Base-by-base conservation (phyloP, 1,284 basidiomycete genomes). In the Singerocomus inundabilis region DNA sequence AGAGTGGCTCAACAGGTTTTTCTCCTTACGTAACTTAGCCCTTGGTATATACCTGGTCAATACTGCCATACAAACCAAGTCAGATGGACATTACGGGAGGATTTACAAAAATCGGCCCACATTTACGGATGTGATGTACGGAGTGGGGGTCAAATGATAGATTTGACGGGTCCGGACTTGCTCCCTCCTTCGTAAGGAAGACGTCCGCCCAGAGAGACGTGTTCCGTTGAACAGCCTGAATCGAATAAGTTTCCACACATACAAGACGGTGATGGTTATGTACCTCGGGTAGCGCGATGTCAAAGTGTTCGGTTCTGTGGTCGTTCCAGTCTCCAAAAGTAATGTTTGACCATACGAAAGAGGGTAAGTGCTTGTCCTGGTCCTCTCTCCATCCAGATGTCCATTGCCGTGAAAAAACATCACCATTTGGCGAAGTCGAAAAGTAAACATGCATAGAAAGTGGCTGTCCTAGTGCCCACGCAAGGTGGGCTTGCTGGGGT, bases 131-230 rank as follows among this genome's bases (percentile, higher is more conserved):
- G 59, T 90, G 81, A 49, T 87, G 84, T n/a, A 94, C 78, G 30
- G 83, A 75, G 8, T 71, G 68, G 1, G 76, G 71, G 44, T 79
- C 72, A 61, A 80, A 91, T 1, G 67, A 67, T 7, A 72, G 55
- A 48, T 77, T 74, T 11, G 72, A 66, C 4, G 88, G 88, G 60
- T 92, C 77, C 3, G 82, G 84, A 55, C 72, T 82, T 32, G 78
- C 75, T 1, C 79, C 80, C 49, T 86, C 78, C 59, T 81, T 85
- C 4, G 86, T 79, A 8, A 98, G 73, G 61, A 91, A 87, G 10
- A 97, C 75, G 59, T 98, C 93, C 9, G 91, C 88, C 85, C 88
- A 97, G 44, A 93, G 67, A 6, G 85, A 84, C 12, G 84, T 88
- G 64, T 97, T 97, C 51, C 79, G 75, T 60, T 87, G 75, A 6